phyloP scores from a whole-genome alignment of 495 filamentous ascomycete genomes.

The Amphirosellinia nigrospora region DNA sequence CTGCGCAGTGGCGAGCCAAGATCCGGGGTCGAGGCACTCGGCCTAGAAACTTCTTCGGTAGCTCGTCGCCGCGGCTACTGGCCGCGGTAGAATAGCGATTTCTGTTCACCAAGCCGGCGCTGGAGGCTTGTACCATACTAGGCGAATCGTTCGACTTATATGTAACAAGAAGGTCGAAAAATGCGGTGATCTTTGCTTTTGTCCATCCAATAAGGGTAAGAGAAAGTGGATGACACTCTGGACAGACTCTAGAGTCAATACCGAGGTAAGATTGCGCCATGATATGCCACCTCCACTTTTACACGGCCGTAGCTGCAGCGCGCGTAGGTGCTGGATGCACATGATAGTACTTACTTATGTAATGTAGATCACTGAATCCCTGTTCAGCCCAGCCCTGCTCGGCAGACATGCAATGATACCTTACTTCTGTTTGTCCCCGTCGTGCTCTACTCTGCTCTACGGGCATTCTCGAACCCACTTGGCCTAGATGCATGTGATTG shows the following conservation, averaged over 20 bases:
- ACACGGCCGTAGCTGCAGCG: not conserved
- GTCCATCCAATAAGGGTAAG: not conserved
- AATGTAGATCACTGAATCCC: not conserved
- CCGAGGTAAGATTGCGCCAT: not conserved
- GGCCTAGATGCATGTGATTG: not conserved
- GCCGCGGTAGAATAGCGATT: not conserved
- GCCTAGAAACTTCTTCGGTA: constrained; percentile 4
- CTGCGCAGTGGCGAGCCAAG: constrained; percentile 22
- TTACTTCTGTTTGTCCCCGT: not conserved
- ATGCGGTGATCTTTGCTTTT: not conserved
- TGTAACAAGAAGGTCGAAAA: not conserved
- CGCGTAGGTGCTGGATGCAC: not conserved
- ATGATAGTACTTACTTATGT: not conserved
- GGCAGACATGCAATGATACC: not conserved
- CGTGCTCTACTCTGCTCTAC: not conserved
- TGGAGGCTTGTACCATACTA: not conserved
- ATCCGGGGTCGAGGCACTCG: constrained; percentile 15
- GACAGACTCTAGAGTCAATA: not conserved
- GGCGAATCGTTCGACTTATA: not conserved
- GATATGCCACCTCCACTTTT: not conserved
- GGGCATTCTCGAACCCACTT: not conserved
- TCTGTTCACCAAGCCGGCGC: constrained; percentile 1
- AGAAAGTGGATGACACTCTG: not conserved
- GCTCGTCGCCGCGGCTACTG: not conserved
- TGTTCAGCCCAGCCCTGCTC: not conserved